phyloP scores from a whole-genome alignment of 2,329 filamentous ascomycete species.

The Xylariaceae sp. region DNA sequence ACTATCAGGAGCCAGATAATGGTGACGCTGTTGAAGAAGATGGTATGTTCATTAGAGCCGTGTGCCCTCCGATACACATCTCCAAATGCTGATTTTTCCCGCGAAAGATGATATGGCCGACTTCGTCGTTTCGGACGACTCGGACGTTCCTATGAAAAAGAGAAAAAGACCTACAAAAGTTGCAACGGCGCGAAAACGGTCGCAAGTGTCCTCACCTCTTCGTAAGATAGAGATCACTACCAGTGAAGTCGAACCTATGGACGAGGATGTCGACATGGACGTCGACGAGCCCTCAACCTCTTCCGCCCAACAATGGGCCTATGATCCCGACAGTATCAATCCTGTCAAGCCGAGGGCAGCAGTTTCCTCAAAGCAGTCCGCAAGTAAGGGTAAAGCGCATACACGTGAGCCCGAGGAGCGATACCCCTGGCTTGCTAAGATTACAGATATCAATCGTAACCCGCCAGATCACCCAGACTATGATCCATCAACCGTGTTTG shows the following conservation, averaged over 20 bases:
- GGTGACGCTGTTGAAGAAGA: slow-evolving; percentile 60
- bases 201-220: slow-evolving; percentile 47
- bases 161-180: slow-evolving; percentile 61
- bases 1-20: slow-evolving; percentile 57
- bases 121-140: slow-evolving; percentile 83
- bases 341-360: slow-evolving; percentile 27
- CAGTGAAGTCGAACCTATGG: slow-evolving; percentile 49
- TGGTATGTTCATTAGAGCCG: slow-evolving; percentile 36
- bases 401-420: slow-evolving; percentile 77
- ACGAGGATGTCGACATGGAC: slow-evolving; percentile 29
- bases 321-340: slow-evolving; percentile 46
- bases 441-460: slow-evolving; percentile 78
- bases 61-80: neutral
- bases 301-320: slow-evolving; percentile 77
- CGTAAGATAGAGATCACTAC: slow-evolving; percentile 34
- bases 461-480: slow-evolving; percentile 77
- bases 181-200: slow-evolving; percentile 55
- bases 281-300: slow-evolving; percentile 53
- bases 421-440: slow-evolving; percentile 84
- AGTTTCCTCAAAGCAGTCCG: slow-evolving; percentile 29
- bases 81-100: neutral
- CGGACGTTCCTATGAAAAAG: slow-evolving; percentile 69
- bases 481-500: slow-evolving; percentile 84
- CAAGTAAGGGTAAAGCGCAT: slow-evolving; percentile 63
- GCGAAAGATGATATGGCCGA: slow-evolving; percentile 66